phyloP scores from a whole-genome alignment of 441 rosid species.

The Brassica hybrid region DNA sequence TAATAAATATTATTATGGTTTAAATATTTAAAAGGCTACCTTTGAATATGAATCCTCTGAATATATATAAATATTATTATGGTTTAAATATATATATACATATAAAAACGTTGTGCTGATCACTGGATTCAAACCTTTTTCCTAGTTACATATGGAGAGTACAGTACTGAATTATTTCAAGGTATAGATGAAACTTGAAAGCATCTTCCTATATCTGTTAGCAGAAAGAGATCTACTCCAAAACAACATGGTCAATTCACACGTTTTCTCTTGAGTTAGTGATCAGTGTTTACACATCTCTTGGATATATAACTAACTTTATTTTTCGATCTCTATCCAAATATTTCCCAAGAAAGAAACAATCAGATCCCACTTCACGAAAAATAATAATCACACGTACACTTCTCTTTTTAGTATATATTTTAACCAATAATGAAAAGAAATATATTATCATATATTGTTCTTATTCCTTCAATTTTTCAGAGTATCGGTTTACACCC shows the following conservation, averaged over 20 bases:
- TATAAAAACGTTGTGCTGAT: conserved; percentile 11
- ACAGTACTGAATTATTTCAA: neutral
- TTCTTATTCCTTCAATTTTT: conserved; percentile 15
- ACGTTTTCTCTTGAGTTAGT: conserved; percentile 20
- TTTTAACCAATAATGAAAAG: neutral
- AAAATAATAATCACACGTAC: neutral
- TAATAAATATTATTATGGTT: neutral
- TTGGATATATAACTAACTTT: conserved; percentile 1
- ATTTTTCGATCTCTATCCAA: conserved; percentile 20
- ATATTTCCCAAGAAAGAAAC: neutral
- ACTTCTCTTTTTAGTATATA: neutral
- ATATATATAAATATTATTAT: neutral
- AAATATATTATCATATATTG: neutral
- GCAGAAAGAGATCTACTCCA: conserved; percentile 1
- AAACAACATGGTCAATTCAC: conserved; percentile 1
- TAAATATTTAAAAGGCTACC: no score
- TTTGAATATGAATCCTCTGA: no score
- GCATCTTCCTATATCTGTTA: neutral
- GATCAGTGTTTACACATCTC: conserved; percentile 17
- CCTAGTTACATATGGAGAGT: neutral
- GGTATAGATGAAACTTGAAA: conserved; percentile 16
- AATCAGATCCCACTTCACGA: neutral
- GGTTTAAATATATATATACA: neutral
- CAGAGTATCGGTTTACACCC: conserved; percentile 17
- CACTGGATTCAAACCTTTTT: neutral